phyloP scores from a whole-genome alignment of 2,329 filamentous ascomycete genomes.

The Colletotrichum siamense region DNA sequence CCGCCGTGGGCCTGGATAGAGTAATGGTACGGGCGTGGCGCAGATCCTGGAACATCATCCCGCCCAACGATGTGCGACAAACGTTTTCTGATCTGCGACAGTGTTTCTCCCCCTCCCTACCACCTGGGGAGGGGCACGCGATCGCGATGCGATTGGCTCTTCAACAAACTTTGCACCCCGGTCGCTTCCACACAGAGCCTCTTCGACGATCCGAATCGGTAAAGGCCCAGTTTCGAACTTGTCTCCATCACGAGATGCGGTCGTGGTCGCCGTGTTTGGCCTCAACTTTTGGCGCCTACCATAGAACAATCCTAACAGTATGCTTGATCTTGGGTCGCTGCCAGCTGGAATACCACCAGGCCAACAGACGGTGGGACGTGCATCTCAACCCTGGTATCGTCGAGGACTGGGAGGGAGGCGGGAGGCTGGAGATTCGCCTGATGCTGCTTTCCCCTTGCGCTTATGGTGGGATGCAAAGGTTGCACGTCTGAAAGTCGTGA shows the following conservation, averaged over 20 bases:
- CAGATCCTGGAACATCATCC: conserved; percentile 15
- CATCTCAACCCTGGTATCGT: not conserved
- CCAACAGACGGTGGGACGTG: conserved; percentile 6
- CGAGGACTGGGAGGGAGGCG: not conserved
- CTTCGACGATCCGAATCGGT: conserved; percentile 1
- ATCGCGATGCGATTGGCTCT: conserved; percentile 14
- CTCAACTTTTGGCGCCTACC: conserved; percentile 8
- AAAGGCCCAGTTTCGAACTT: conserved; percentile 9
- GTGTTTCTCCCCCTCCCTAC: not conserved
- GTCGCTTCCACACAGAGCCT: conserved; percentile 5
- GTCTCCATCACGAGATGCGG: conserved; percentile 13
- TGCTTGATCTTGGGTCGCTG: conserved; percentile 1
- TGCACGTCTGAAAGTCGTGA: not conserved
- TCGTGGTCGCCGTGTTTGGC: conserved; percentile 14
- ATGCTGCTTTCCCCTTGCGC: not conserved
- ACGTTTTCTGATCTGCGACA: conserved; percentile 18
- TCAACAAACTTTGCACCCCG: not conserved
- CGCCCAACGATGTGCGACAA: conserved; percentile 12
- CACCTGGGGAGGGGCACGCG: not conserved
- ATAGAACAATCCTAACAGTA: not conserved
- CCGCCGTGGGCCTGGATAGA: not conserved
- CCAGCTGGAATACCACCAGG: not conserved
- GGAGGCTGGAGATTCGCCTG: not conserved
- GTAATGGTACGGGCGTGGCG: conserved; percentile 5
- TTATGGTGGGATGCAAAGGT: not conserved